Evolutionary conservation across 805 yeast species (phyloP), one percentile per base, ranked within the genome.

Genomic region (Pichia eremophila): DNA sequence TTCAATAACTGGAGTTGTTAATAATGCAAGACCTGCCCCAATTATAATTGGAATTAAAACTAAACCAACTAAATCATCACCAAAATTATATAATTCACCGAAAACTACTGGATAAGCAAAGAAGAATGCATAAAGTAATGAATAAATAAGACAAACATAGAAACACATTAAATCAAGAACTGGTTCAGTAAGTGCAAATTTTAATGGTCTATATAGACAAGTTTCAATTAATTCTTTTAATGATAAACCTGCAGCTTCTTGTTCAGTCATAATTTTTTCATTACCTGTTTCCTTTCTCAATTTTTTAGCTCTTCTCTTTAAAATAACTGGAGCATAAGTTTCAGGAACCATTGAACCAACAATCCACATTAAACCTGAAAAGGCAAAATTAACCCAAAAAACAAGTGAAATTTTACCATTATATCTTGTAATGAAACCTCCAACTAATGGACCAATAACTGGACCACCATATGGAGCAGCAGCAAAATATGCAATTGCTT

Each of bases 381-480:
- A 86, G 5, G 90, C 95, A 86, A 89, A 78, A 62, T 88, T 89
- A 47, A 87, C 90, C 96, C 96, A 89, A 53, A 85, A 78, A 60
- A 89, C 76, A 37, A 86, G 63, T 41, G 82, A 89, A 59, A 79
- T 73, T 56, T 84, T 70, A 17, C 73, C 75, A n/a, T 91, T 75
- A 50, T 81, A 77, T 44, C 84, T 80, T 48, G 81, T 74, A 58
- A 89, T 81, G 70, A 88, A 89, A 38, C 96, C 96, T 58, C 87
- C 85, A 36, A 86, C 88, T 46, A 89, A 67, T 4, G 95, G 95
- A 35, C 96, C 96, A 43, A 88, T 66, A 37, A 86, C 95, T 1
- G 96, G 96, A 45, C 96, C 96, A 53, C 90, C 83, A 65, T 88
- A 89, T 2, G 96, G 96, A 50, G 93, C 88, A 59, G 87, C 88